Base-by-base conservation (phyloP, 495 filamentous ascomycete genomes). In the Penicillium angulare region DNA sequence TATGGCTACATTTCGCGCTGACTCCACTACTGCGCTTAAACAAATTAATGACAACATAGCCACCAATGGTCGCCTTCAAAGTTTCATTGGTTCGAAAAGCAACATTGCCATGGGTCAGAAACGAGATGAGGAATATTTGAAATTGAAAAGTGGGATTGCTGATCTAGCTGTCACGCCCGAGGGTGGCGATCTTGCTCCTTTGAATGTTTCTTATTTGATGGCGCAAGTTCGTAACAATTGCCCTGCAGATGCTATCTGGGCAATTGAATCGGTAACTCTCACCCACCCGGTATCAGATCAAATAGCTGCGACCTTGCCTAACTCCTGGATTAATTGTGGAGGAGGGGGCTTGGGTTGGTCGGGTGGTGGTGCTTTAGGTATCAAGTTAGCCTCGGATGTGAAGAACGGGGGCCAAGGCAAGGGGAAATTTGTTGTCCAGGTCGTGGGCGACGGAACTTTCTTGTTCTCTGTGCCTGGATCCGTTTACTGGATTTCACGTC, bases 341-440 rank as follows among this genome's bases (percentile, higher is more conserved):
- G 92, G 92, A 26, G 92, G 92, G 29, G 92, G 92, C 3, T 78
- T 97, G 0, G 92, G 92, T 16, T 97, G 92, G 92, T 92, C 87
- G n/a, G 92, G 92, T 17, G 92, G 92, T 36, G 92, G 81, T 47
- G 83, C 88, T 2, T 68, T 95, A 3, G 92, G 92, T 13, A 89
- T 96, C 64, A 96, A 96, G 65, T 79, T 97, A 20, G 92, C 90
- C 5, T 79, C 83, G 0, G 86, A 90, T 45, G 67, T 66, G 20
- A 74, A 86, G 36, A 68, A 77, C 22, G 72, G 66, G 35, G 79
- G 82, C 21, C 69, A 72, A 17, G 79, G 81, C 20, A 87, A 86
- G 65, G 83, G 84, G 26, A 88, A 89, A 57, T 96, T 97, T 58
- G 90, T 97, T 3, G 88, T 88, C 49, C 90, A 96, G 55, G 86